A percentile compares a stretch with the other conserved stretches of the same genome.
Evolutionary conservation across 768 basidiomycete genomes (phyloP).

Genomic region (Daedaleopsis nitida): DNA sequence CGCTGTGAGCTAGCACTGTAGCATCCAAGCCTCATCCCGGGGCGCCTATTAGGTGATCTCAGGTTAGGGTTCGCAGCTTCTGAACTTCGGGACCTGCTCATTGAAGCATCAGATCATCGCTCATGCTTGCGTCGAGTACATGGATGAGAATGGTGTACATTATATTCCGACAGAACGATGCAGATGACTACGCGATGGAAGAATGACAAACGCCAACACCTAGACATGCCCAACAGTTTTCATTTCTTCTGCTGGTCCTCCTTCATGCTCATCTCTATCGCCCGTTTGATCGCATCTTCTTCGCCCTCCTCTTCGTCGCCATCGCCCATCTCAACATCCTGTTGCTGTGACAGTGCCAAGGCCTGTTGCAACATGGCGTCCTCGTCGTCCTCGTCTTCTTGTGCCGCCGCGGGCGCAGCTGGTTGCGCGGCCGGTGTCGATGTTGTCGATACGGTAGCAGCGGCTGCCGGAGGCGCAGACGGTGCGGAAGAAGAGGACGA

Average conservation of each 20-base stretch:
- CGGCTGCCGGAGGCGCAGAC: conserved; percentile 34
- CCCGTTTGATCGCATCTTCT: conserved; percentile 87
- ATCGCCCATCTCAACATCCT: conserved; percentile 47
- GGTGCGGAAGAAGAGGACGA: conserved; percentile 37
- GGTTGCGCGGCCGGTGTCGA: conserved; percentile 31
- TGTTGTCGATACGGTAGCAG: conserved; percentile 36
- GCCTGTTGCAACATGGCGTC: conserved; percentile 78
- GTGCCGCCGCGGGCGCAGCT: conserved; percentile 37
- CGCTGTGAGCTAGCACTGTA: neutral
- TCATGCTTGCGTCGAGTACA: neutral
- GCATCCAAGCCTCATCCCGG: neutral
- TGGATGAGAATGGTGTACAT: conserved; percentile 13
- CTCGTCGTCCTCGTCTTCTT: conserved; percentile 69
- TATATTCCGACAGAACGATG: conserved; percentile 13
- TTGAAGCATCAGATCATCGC: neutral
- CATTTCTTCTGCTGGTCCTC: conserved; percentile 50
- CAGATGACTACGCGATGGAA: neutral
- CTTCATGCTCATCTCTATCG: conserved; percentile 94
- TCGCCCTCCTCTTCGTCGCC: conserved; percentile 72
- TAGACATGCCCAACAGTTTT: neutral
- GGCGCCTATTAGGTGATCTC: neutral
- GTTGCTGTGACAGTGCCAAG: conserved; percentile 68
- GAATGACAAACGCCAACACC: neutral
- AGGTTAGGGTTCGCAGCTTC: conserved; percentile 9
- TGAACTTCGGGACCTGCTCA: too few relatives aligned